Percentiles rank a stretch among this genome's conserved stretches.
These are phyloP conservation scores for Proliferodiscus dingleyae DNA, from an alignment of 2,329 filamentous ascomycete genomes.

Conservation along the genomic window DNA sequence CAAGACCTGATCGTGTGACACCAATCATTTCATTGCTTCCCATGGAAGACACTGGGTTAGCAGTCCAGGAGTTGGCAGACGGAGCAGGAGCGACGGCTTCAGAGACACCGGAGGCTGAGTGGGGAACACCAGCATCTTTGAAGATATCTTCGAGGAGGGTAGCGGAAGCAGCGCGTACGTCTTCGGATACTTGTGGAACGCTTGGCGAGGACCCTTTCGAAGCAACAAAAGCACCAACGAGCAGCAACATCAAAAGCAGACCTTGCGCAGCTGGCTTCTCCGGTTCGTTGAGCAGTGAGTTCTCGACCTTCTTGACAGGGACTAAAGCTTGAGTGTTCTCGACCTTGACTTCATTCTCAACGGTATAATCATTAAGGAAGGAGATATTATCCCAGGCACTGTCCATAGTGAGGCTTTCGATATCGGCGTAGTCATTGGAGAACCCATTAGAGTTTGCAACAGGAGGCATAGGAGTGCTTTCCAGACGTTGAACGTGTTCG, in stretches of 20 bases:
- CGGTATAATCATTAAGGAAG: slow-evolving; percentile 67
- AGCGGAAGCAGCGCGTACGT: slow-evolving; percentile 73
- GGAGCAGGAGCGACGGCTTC: slow-evolving; percentile 45
- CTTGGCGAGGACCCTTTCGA: slow-evolving; percentile 73
- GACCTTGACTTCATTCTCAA: slow-evolving; percentile 58
- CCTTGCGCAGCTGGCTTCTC: slow-evolving; percentile 71
- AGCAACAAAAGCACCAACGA: slow-evolving; percentile 92
- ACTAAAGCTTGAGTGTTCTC: slow-evolving; percentile 43
- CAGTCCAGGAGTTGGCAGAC: slow-evolving; percentile 45
- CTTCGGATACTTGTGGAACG: slow-evolving; percentile 74
- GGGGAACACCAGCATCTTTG: slow-evolving; percentile 66
- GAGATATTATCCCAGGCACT: slow-evolving; percentile 77
- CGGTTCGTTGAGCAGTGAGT: slow-evolving; percentile 41
- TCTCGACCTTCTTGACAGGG: slow-evolving; percentile 49
- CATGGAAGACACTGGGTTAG: slow-evolving; percentile 35
- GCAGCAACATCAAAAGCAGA: slow-evolving; percentile 88
- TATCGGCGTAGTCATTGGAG: slow-evolving; percentile 68
- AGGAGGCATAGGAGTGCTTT: slow-evolving; percentile 51
- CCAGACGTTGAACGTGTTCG: slow-evolving; percentile 66
- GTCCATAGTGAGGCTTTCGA: slow-evolving; percentile 80
- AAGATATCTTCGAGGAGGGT: slow-evolving; percentile 75
- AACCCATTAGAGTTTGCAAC: slow-evolving; percentile 58
- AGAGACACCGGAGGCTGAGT: slow-evolving; percentile 38
- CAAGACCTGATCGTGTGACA: slow-evolving; percentile 56
- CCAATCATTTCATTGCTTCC: slow-evolving; percentile 42